phyloP scores from a whole-genome alignment of 148 eudicot genomes.

The Gaultheria prostrata region DNA sequence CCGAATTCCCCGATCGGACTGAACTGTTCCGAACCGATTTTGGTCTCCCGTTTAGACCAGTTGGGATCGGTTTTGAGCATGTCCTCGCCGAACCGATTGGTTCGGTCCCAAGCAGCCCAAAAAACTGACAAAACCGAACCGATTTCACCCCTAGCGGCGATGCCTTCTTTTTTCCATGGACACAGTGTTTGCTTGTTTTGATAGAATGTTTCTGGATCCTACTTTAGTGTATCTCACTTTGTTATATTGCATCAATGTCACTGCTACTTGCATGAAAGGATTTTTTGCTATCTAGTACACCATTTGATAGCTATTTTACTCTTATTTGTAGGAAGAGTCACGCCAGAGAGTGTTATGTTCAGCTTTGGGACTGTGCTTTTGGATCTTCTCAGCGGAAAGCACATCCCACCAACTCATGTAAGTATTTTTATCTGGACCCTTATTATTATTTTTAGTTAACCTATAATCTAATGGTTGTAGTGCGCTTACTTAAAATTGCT shows the following conservation, averaged over 20 bases:
- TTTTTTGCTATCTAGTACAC: background rate
- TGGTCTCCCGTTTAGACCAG: no score
- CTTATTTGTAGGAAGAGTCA: slow-evolving; percentile 63
- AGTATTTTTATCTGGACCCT: slow-evolving; percentile 21
- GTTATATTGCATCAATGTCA: background rate
- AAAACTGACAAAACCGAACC: no score
- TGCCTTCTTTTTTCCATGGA: background rate
- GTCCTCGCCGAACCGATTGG: no score
- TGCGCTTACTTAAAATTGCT: no score
- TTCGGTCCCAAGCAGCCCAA: no score
- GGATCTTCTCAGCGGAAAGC: slow-evolving; percentile 93
- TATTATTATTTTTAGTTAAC: background rate
- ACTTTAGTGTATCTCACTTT: background rate
- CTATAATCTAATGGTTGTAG: background rate
- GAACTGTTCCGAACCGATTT: no score
- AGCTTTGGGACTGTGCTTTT: slow-evolving; percentile 84
- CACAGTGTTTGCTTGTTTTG: background rate
- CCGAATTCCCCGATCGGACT: no score
- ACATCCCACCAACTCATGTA: slow-evolving; percentile 90
- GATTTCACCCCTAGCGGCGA: no score
- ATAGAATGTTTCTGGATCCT: slow-evolving; percentile 3
- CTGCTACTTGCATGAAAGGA: background rate
- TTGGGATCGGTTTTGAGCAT: no score
- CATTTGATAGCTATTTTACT: background rate
- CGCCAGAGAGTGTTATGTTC: slow-evolving; percentile 77